phyloP scores from a whole-genome alignment of 2,329 filamentous ascomycete species.

The Aspergillus amoenus region DNA sequence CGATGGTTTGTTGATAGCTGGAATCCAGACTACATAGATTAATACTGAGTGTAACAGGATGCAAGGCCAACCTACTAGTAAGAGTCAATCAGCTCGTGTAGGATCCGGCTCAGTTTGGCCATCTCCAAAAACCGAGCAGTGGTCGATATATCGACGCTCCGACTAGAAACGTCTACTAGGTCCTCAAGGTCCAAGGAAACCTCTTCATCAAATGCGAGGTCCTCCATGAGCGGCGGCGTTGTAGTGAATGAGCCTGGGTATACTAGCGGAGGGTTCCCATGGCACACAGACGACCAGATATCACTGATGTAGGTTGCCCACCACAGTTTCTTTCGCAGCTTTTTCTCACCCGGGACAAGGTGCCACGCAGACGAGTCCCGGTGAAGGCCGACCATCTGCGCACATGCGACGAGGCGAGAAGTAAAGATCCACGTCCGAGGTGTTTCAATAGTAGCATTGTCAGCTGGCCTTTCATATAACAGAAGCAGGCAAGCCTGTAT shows the following conservation, averaged over 20 bases:
- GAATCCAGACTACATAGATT: neutral
- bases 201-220: conserved; percentile 46
- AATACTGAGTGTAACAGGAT: neutral
- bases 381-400: conserved; percentile 50
- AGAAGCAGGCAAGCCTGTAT: conserved; percentile 51
- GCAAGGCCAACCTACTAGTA: neutral
- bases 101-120: conserved; percentile 1
- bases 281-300: conserved; percentile 48
- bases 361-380: conserved; percentile 46
- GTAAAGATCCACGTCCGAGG: conserved; percentile 48
- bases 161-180: neutral
- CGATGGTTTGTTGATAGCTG: neutral
- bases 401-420: conserved; percentile 45
- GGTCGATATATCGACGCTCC: conserved; percentile 32
- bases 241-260: conserved; percentile 44
- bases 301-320: conserved; percentile 47
- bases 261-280: conserved; percentile 51
- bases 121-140: conserved; percentile 37
- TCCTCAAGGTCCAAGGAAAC: conserved; percentile 30
- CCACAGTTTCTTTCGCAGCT: conserved; percentile 47
- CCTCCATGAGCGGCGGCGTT: conserved; percentile 40
- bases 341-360: conserved; percentile 42
- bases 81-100: conserved; percentile 3
- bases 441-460: conserved; percentile 49
- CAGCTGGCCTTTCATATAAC: conserved; percentile 47